Evolutionary conservation across 495 filamentous ascomycete genomes (phyloP).

Genomic region (Annulohypoxylon stygium): DNA sequence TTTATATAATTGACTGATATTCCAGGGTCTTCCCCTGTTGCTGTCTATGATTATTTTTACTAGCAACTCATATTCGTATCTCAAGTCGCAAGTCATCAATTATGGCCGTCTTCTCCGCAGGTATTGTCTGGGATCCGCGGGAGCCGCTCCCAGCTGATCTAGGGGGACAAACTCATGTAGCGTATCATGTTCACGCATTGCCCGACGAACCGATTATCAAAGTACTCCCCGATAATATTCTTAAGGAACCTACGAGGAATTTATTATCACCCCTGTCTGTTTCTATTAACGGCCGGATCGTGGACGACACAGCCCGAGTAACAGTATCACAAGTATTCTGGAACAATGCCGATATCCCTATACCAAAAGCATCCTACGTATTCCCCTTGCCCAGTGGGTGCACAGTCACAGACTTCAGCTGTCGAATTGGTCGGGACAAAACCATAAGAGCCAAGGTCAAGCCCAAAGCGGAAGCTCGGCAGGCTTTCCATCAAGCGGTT

Average conservation of each 20-base stretch:
- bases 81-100: neutral
- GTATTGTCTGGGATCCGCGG: slow-evolving; percentile 13
- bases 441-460: slow-evolving; percentile 10
- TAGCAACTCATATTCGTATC: neutral
- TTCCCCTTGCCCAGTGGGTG: slow-evolving; percentile 15
- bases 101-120: slow-evolving; percentile 2
- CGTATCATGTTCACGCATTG: neutral
- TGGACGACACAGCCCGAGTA: neutral
- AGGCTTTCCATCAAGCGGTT: slow-evolving; percentile 8
- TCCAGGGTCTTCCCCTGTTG: neutral
- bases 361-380: slow-evolving; percentile 11
- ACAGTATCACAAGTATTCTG: slow-evolving; percentile 13
- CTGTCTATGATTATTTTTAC: neutral
- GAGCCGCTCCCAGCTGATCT: slow-evolving; percentile 7
- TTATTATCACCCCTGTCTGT: slow-evolving; percentile 4
- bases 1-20: neutral
- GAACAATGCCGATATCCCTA: slow-evolving; percentile 11
- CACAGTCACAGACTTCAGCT: slow-evolving; percentile 13
- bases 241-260: neutral
- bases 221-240: neutral
- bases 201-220: neutral
- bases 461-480: slow-evolving; percentile 3
- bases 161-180: neutral
- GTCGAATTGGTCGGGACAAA: slow-evolving; percentile 3
- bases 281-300: slow-evolving; percentile 7